Percentiles rank a stretch among this genome's conserved stretches.
These are phyloP conservation scores for Claviceps fusiformis DNA, from an alignment of 2,329 filamentous ascomycete genomes.

Conservation along the genomic window DNA sequence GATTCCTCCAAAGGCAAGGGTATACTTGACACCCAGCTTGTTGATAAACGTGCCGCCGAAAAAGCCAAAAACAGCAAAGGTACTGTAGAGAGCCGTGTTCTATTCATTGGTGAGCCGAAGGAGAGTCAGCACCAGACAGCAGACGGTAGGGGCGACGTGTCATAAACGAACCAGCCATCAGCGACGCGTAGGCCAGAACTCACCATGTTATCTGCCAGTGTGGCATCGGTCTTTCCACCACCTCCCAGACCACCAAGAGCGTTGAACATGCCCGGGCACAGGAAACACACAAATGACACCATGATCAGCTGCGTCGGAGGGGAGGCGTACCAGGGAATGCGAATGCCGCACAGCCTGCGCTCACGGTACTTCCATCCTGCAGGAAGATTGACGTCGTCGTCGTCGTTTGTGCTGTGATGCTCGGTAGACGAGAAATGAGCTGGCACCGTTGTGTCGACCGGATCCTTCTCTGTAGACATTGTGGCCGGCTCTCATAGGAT, in stretches of 20 bases:
- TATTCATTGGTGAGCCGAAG: not conserved
- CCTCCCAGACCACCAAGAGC: slow-evolving; percentile 52
- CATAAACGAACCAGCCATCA: not conserved
- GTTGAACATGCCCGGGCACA: slow-evolving; percentile 63
- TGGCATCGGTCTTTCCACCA: slow-evolving; percentile 35
- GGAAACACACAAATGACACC: slow-evolving; percentile 42
- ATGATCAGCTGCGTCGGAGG: slow-evolving; percentile 57
- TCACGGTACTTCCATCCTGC: slow-evolving; percentile 47
- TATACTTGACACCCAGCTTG: slow-evolving; percentile 52
- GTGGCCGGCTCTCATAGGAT: not conserved
- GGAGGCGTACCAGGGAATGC: slow-evolving; percentile 55
- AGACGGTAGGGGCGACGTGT: too few relatives aligned
- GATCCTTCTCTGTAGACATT: slow-evolving; percentile 3
- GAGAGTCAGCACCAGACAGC: not conserved
- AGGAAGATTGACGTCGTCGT: slow-evolving; percentile 18
- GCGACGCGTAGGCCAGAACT: slow-evolving; percentile 1
- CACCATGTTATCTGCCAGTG: slow-evolving; percentile 24
- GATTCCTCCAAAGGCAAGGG: slow-evolving; percentile 57
- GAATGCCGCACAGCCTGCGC: slow-evolving; percentile 32
- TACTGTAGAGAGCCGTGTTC: slow-evolving; percentile 57
- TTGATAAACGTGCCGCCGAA: slow-evolving; percentile 67
- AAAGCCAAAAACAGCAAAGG: slow-evolving; percentile 53
- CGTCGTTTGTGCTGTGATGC: not conserved
- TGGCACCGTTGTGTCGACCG: not conserved
- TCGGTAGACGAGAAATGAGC: not conserved